phyloP scores from a whole-genome alignment of 2,329 filamentous ascomycete genomes.

The Ceratocystiopsis brevicomis region DNA sequence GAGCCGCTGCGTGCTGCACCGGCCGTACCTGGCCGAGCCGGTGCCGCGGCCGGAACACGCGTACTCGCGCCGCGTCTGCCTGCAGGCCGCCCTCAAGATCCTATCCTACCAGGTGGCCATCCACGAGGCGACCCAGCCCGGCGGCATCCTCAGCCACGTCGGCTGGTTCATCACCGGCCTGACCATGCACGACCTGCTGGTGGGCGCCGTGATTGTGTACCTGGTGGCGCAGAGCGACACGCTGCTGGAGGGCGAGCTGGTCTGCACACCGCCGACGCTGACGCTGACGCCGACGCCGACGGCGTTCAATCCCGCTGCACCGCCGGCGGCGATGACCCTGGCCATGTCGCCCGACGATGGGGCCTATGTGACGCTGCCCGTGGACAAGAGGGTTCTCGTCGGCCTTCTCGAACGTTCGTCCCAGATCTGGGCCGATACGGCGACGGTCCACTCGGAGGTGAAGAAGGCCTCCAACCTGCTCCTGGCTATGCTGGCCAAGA shows the following conservation, averaged over 20 bases:
- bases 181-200: constrained; percentile 40
- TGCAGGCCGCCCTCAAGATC: constrained; percentile 29
- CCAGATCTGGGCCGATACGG: constrained; percentile 24
- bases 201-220: constrained; percentile 42
- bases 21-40: constrained; percentile 29
- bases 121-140: constrained; percentile 30
- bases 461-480: constrained; percentile 28
- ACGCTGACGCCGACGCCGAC: constrained; percentile 18
- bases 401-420: constrained; percentile 23
- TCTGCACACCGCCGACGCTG: too few species aligned
- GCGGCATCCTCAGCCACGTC: constrained; percentile 30
- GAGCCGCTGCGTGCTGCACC: constrained; percentile 34
- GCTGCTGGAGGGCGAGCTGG: constrained; percentile 6
- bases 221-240: constrained; percentile 27
- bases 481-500: constrained; percentile 19
- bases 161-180: constrained; percentile 40
- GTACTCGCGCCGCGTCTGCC: constrained; percentile 31
- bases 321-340: background rate
- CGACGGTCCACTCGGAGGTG: constrained; percentile 19
- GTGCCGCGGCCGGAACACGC: constrained; percentile 23
- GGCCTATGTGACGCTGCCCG: constrained; percentile 9
- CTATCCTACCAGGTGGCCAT: constrained; percentile 29
- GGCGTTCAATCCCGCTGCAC: constrained; percentile 15
- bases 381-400: constrained; percentile 16
- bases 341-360: too few species aligned